Evolutionary conservation across 2,329 filamentous ascomycete genomes (phyloP).

Genomic region (Scolecobasidium constrictum): DNA sequence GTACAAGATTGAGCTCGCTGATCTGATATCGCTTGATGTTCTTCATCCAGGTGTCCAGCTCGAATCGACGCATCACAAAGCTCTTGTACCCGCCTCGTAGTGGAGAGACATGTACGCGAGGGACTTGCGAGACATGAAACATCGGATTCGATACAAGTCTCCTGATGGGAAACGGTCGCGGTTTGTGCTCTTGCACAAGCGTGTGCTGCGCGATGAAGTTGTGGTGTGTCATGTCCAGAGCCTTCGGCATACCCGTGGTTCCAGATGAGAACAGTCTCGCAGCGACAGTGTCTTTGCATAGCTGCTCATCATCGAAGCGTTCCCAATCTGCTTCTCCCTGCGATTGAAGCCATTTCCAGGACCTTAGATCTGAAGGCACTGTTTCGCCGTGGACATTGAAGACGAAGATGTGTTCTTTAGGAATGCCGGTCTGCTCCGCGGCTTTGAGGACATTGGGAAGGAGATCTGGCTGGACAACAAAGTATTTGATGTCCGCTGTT

Average conservation of each 20-base stretch:
- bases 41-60: neutral
- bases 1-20: conserved; percentile 6
- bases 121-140: conserved; percentile 12
- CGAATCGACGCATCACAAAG: conserved; percentile 10
- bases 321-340: conserved; percentile 20
- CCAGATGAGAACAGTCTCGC: conserved; percentile 23
- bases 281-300: conserved; percentile 12
- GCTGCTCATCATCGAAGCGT: conserved; percentile 17
- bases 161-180: conserved; percentile 12
- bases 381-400: conserved; percentile 17
- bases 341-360: conserved; percentile 14
- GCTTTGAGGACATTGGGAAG: conserved; percentile 18
- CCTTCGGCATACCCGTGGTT: conserved; percentile 27
- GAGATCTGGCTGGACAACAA: conserved; percentile 21
- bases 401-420: conserved; percentile 17
- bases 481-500: conserved; percentile 16
- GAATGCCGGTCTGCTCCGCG: conserved; percentile 16
- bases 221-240: conserved; percentile 24
- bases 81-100: conserved; percentile 4
- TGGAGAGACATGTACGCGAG: conserved; percentile 18
- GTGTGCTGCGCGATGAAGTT: conserved; percentile 20
- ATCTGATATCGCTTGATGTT: conserved; percentile 1
- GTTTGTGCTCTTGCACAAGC: conserved; percentile 9
- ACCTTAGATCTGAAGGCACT: conserved; percentile 10
- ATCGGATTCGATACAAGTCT: neutral